phyloP scores from a whole-genome alignment of 2,329 filamentous ascomycete species.

The Microdochium paspali region DNA sequence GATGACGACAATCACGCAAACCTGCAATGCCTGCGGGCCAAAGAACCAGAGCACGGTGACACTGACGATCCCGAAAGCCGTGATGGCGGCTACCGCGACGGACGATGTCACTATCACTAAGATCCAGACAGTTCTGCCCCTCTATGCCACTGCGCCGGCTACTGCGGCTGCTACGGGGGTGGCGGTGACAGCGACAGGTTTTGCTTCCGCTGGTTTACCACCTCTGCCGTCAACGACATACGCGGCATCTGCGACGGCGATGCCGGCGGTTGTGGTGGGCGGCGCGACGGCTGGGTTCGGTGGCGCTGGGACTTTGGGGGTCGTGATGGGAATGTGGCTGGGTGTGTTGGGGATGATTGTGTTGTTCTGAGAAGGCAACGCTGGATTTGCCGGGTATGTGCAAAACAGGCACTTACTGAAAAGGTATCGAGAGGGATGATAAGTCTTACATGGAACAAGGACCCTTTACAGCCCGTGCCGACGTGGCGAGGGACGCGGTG shows the following conservation, averaged over 20 bases:
- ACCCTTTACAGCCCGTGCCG: no score
- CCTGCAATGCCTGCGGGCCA: constrained; percentile 20
- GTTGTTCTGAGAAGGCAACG: not conserved
- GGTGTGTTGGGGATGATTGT: not conserved
- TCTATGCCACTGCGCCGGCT: constrained; percentile 3
- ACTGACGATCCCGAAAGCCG: constrained; percentile 19
- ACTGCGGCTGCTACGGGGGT: not conserved
- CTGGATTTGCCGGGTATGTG: not conserved
- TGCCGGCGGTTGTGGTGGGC: not conserved
- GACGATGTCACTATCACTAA: constrained; percentile 7
- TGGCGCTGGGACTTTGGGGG: not conserved
- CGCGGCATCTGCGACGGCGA: not conserved
- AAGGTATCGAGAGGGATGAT: no score
- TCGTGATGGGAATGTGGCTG: not conserved
- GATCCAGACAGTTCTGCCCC: constrained; percentile 16
- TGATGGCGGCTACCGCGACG: constrained; percentile 5
- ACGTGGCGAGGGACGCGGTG: no score
- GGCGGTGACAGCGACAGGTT: no score
- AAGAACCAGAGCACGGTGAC: constrained; percentile 21
- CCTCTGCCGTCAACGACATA: not conserved
- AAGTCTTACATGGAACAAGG: no score
- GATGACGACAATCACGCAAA: constrained; percentile 18
- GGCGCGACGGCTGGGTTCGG: no score
- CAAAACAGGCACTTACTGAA: no score
- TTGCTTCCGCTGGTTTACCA: no score